A percentile compares a stretch with the other conserved stretches of the same genome.
These are phyloP conservation scores for Geosmithia flava DNA, from an alignment of 2,329 filamentous ascomycete genomes.

Conservation along the genomic window DNA sequence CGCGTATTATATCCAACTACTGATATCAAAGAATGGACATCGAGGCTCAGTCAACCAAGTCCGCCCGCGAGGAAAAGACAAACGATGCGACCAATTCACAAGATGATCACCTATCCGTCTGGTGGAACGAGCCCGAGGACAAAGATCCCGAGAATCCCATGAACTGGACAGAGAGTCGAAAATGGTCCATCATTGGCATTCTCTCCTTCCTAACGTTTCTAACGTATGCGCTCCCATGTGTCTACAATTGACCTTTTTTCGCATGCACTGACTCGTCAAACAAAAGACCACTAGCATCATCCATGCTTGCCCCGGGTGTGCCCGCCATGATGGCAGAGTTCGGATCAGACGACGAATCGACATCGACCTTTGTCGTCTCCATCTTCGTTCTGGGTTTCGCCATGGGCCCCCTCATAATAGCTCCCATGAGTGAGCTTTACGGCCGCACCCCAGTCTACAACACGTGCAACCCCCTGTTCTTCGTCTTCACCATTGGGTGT, in stretches of 20 bases:
- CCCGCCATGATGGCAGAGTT: slow-evolving; percentile 32
- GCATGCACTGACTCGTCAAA: slow-evolving; percentile 2
- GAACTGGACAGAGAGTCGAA: slow-evolving; percentile 57
- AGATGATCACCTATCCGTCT: slow-evolving; percentile 2
- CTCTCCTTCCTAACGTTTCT: slow-evolving; percentile 10
- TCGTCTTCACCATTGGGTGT: slow-evolving; percentile 32
- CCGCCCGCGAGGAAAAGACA: neutral
- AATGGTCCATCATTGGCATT: slow-evolving; percentile 44
- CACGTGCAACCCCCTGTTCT: slow-evolving; percentile 34
- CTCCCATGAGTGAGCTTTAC: slow-evolving; percentile 50
- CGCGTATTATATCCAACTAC: neutral
- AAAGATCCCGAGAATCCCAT: slow-evolving; percentile 53
- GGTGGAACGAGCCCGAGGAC: slow-evolving; percentile 5
- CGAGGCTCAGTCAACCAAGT: neutral
- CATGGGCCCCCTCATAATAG: slow-evolving; percentile 50
- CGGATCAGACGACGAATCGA: slow-evolving; percentile 19
- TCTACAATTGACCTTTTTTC: neutral
- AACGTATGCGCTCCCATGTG: slow-evolving; percentile 18
- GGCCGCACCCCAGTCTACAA: slow-evolving; percentile 30
- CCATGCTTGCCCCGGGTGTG: slow-evolving; percentile 24
- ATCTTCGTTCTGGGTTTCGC: slow-evolving; percentile 36
- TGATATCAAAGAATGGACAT: neutral
- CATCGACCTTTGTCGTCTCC: slow-evolving; percentile 29
- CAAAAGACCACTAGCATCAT: slow-evolving; percentile 8
- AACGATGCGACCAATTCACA: neutral